Evolutionary conservation across 768 basidiomycete genomes (phyloP), one percentile per base, ranked within the genome.

Genomic region (Naganishia antarctica): DNA sequence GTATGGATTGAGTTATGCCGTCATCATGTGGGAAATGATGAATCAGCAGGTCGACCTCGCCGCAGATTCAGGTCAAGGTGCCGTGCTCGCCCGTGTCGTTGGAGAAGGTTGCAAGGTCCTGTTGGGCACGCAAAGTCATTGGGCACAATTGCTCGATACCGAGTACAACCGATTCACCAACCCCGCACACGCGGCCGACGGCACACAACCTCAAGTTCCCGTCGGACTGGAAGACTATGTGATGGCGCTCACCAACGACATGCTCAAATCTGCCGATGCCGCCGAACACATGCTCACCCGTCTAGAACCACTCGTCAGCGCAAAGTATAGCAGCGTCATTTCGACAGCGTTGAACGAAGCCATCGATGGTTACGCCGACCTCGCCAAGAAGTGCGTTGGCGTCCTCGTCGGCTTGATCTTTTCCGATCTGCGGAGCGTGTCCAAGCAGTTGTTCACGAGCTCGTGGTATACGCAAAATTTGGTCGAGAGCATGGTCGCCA

Each of bases 21-120:
- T 94, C 58, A 96, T 98, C 71, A 81, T 99, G 66, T 98, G 97
- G 83, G 90, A 96, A 79, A 92, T 98, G 88, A 87, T 97, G 70
- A 98, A 93, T 77, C 77, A 78, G 61, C 94, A 97, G 77, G 83
- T 91, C 64, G 94, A 98, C 73, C 83, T 91, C 16, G 93, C 93
- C 9, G 87, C 88, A 68, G 96, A 98, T 76, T 98, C 92, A 70
- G 90, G 90, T 6, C 96, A 98, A 75, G 92, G 91, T 34, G 85
- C 88, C 1, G 94, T 98, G 66, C 84, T 99, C 34, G 86, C 91
- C 18, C 86, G 88, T 9, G 92, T 96, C 62, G 85, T 98, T 43
- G 84, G 85, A 65, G 96, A 98, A 76, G 83, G 84, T 67, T 87
- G 88, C 70, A 86, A 90, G 37, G 88, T 91, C 44, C 96, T 98